These are phyloP conservation scores for Acanthamoeba castellanii DNA, from an alignment of 208 protist genomes.

Conservation along the genomic window DNA sequence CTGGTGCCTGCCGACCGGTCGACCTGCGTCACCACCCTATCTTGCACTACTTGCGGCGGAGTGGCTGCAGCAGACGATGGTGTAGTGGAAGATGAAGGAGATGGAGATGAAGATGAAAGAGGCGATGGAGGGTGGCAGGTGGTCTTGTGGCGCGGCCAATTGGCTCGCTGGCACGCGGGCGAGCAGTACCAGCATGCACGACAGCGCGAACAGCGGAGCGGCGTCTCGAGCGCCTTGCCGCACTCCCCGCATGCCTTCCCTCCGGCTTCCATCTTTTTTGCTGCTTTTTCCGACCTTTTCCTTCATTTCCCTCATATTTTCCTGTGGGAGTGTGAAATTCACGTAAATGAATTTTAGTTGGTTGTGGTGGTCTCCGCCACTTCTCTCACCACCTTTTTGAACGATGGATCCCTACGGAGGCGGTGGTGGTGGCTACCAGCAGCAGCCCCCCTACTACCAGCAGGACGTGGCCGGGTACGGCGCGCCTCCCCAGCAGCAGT, in stretches of 20 bases:
- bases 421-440: neutral
- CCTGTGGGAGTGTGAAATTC: neutral
- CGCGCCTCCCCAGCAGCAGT: neutral
- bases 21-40: neutral
- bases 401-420: neutral
- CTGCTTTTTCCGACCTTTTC: neutral
- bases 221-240: neutral
- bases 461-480: neutral
- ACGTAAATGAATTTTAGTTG: neutral
- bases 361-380: too few relatives aligned
- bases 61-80: neutral
- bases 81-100: neutral
- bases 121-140: neutral
- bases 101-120: neutral
- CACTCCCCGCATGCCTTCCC: neutral
- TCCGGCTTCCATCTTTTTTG: neutral
- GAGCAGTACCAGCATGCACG: conserved; percentile 36
- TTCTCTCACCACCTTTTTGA: too few relatives aligned
- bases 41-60: neutral
- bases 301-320: neutral
- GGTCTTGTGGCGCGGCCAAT: conserved; percentile 28
- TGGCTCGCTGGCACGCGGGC: neutral
- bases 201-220: conserved; percentile 14
- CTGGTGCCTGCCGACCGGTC: neutral
- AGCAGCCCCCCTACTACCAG: neutral